Evolutionary conservation across 768 basidiomycete species (phyloP), one percentile per base, ranked within the genome.

Genomic region (Pisolithus microcarpus): DNA sequence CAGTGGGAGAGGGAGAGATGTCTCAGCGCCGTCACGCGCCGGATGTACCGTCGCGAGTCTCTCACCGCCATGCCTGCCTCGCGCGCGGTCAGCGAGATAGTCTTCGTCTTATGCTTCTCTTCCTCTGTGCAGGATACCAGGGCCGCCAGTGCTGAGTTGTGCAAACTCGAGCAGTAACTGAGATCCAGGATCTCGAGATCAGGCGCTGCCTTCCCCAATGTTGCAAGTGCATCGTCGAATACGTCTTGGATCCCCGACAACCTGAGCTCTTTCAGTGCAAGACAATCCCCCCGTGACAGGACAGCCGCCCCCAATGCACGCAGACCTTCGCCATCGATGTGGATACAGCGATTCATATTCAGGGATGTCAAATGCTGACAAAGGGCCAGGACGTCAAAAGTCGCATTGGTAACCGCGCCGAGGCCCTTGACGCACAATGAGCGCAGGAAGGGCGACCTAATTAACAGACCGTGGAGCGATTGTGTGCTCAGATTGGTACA

Each of bases 141-240:
- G 3, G 82, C 84, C 42, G 85, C 86, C 54, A 91, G 56, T 2
- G 82, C 80, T 2, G 85, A 83, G 62, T 91, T 90, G 62, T 84
- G 85, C 52, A 92, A 65, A 50, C 81, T 76, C 28, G 76, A 75
- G 51, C 78, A 74, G 60, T 87, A 86, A 67, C 85, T 87, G 54
- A 92, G 68, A 65, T 94, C 91, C 19, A 94, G 71, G 16, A 89
- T 78, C 64, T 91, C 87, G 19, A 94, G 75, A 58, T 73, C 70
- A 18, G 87, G 87, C 0, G 86, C 77, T 3, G 79, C 83, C 56
- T 71, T 77, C 6, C 85, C 91, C 34, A 93, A 70, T 9, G 70
- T 67, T n/a, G 72, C 64, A 77, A 94, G 78, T 58, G 77, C 75
- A 10, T 72, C 69, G 58, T 87, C 84, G 15, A 75, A 70, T 46